Conservation (phyloP, 768 basidiomycete genomes). For the Grammothele lineata region DNA sequence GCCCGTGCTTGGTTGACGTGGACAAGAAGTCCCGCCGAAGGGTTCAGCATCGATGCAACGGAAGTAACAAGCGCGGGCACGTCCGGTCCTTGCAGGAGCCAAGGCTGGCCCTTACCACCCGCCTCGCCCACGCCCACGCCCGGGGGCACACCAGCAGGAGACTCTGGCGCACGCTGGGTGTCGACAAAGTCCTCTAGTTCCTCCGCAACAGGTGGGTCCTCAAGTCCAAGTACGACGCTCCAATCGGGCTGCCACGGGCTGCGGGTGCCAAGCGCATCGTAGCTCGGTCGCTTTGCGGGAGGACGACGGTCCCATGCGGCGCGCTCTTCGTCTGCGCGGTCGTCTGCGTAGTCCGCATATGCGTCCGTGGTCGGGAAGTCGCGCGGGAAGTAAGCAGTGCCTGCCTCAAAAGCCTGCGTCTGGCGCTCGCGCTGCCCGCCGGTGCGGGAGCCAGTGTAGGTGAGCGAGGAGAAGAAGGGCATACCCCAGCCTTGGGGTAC, state of each 20-base stretch:
- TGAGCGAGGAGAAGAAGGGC: constrained; percentile 82
- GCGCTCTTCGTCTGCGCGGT: constrained; percentile 50
- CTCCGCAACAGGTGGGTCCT: neutral
- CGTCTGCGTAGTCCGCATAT: constrained; percentile 45
- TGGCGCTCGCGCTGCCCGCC: constrained; percentile 81
- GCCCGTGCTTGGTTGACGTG: constrained; percentile 57
- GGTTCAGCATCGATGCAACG: constrained; percentile 35
- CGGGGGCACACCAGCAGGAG: neutral
- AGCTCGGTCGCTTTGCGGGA: constrained; percentile 82
- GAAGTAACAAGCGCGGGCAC: constrained; percentile 42
- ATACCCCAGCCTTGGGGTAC: constrained; percentile 89
- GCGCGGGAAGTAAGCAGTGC: constrained; percentile 69
- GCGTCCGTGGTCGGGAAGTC: constrained; percentile 66
- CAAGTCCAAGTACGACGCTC: constrained; percentile 60
- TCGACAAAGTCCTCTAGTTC: constrained; percentile 38
- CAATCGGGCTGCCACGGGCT: constrained; percentile 81
- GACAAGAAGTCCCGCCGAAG: constrained; percentile 40
- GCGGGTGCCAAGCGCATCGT: constrained; percentile 52
- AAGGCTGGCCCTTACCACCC: constrained; percentile 41
- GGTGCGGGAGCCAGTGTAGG: constrained; percentile 78
- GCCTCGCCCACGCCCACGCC: neutral
- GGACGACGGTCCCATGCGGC: constrained; percentile 76
- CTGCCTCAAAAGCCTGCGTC: constrained; percentile 81
- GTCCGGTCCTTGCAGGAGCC: constrained; percentile 66
- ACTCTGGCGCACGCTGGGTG: constrained; percentile 43